phyloP scores from a whole-genome alignment of 2,329 filamentous ascomycete genomes.

The Botrytis fragariae region DNA sequence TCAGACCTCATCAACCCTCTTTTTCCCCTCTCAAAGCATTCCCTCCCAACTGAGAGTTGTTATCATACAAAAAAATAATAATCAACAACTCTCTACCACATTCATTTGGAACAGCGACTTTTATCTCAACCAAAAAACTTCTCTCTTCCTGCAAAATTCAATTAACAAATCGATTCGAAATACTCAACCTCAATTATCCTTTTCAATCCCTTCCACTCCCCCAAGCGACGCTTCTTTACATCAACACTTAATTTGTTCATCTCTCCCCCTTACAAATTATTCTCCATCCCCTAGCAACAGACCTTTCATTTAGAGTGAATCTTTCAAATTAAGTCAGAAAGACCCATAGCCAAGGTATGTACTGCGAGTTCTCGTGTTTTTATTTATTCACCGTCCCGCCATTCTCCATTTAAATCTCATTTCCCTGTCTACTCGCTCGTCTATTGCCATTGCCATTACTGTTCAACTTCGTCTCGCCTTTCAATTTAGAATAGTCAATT shows the following conservation, averaged over 20 bases:
- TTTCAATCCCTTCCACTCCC: background rate
- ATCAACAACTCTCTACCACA: constrained; percentile 39
- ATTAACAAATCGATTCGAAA: constrained; percentile 10
- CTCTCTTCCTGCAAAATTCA: constrained; percentile 21
- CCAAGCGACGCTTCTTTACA: constrained; percentile 4
- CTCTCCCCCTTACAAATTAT: constrained; percentile 19
- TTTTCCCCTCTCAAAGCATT: constrained; percentile 29
- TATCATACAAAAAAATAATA: background rate
- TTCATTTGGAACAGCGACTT: constrained; percentile 40
- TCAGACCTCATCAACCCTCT: constrained; percentile 12
- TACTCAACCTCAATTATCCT: background rate
- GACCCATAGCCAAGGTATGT: constrained; percentile 31
- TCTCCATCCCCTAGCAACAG: background rate
- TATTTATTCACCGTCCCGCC: background rate
- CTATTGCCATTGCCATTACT: background rate
- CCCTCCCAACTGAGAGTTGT: constrained; percentile 39
- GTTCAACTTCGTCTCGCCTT: background rate
- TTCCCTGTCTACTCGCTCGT: background rate
- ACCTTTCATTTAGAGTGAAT: constrained; percentile 11
- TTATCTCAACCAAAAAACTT: constrained; percentile 21
- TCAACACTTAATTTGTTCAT: constrained; percentile 10
- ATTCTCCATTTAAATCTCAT: constrained; percentile 1
- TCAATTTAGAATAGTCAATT: background rate
- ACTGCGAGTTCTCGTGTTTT: background rate
- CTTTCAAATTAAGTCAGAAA: constrained; percentile 3